Base-by-base conservation (phyloP, 2,329 filamentous ascomycete species). In the Arthrobotrys musiformis region DNA sequence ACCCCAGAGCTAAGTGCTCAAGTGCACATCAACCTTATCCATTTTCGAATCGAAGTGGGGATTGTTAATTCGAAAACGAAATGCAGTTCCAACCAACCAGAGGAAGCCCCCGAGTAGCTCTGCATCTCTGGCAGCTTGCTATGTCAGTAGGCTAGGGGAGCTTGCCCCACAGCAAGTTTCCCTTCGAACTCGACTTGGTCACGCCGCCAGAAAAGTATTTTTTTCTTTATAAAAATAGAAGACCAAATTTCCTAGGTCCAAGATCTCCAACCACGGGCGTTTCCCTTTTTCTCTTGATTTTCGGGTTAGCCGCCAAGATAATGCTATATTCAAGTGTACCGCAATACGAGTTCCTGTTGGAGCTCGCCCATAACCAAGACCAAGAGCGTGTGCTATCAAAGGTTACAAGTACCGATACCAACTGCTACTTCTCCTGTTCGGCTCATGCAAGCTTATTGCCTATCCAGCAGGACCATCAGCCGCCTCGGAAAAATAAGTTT, bases 321-420 rank as follows among this genome's bases (percentile, higher is more conserved):
- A 37, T 35, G 33, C 11, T 46, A 52, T 37, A 61, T 48, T 44
- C 35, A n/a, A 35, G 2, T 11, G 37, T 11, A 35, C 63, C 52
- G 19, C 22, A 46, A 52, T 46, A 60, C 56, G 61, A 66, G 40
- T 30, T 26, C 50, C 52, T 54, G 33, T 60, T 70, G 42, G 67
- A 62, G 70, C 63, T 75, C 70, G 33, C 44, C 33, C 44, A 44
- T 2, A 4, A 17, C 42, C 54, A 62, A 17, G 42, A 46, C 42
- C 19, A 42, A 42, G 44, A 48, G 9, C n/a, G n/a, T 48, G 22
- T n/a, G 22, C 37, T 63, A 33, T 24, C 33, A 58, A 48, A 15
- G 7, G n/a, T 28, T 28, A 17, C 8, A 76, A 64, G 73, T 77
- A 77, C 73, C 73, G 30, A 67, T 77, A 77, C 73, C 40, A 61